Evolutionary conservation across 2,329 filamentous ascomycete genomes (phyloP).

Genomic region (Paraconiothyrium sp.): DNA sequence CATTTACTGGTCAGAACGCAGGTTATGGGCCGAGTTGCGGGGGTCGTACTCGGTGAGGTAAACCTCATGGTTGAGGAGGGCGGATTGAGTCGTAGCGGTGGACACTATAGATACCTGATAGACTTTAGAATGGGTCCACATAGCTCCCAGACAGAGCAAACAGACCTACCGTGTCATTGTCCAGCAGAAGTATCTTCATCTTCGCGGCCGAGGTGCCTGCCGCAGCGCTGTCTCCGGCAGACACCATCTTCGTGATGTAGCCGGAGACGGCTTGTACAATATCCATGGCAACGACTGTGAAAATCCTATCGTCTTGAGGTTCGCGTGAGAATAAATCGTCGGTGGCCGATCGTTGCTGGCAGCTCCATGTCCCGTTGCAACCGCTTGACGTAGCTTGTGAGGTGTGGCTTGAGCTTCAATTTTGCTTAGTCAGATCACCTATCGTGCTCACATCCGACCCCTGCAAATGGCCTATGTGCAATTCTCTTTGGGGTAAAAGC

Average conservation of each 20-base stretch:
- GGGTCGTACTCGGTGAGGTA: constrained; percentile 83
- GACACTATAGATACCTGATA: constrained; percentile 84
- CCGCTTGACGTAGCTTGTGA: constrained; percentile 20
- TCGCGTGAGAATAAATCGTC: not conserved
- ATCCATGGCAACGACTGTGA: constrained; percentile 73
- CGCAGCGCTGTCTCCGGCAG: constrained; percentile 76
- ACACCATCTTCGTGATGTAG: constrained; percentile 97
- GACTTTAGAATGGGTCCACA: constrained; percentile 25
- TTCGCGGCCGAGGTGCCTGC: constrained; percentile 77
- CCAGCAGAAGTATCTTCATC: constrained; percentile 97
- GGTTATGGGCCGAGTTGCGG: constrained; percentile 15
- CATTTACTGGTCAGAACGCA: constrained; percentile 31
- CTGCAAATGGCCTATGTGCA: not conserved
- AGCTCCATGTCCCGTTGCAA: constrained; percentile 19
- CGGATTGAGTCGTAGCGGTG: constrained; percentile 93
- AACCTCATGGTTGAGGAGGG: constrained; percentile 93
- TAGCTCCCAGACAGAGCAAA: constrained; percentile 44
- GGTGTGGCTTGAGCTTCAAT: constrained; percentile 22
- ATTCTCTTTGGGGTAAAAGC: not conserved
- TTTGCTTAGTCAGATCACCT: constrained; percentile 11
- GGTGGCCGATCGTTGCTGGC: constrained; percentile 1
- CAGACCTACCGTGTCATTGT: constrained; percentile 82
- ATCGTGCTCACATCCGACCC: no score
- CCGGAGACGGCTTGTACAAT: constrained; percentile 90
- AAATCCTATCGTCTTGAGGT: no score